Base-by-base conservation (phyloP, 2,329 filamentous ascomycete species). In the Ophiostoma sp. region DNA sequence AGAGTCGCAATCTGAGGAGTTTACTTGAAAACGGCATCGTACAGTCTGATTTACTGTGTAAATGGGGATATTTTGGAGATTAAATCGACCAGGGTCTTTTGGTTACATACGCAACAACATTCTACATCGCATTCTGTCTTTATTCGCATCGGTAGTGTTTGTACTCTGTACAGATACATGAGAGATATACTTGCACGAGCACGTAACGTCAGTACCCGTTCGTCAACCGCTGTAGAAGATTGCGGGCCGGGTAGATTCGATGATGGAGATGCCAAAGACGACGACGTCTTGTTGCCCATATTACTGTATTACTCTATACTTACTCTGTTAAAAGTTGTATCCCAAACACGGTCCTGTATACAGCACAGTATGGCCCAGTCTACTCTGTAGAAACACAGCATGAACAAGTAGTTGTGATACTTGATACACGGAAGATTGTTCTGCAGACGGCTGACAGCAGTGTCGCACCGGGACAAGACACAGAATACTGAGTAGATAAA, bases 371-470 rank as follows among this genome's bases (percentile, higher is more conserved):
- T 11, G 8, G 8, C 52, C 20, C 23, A 54, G 44, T 17, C 27
- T 31, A 31, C 27, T 31, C 44, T 15, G 1, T 23, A 62, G 1
- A 62, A 13, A 33, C 57, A 62, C 27, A 39, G 35, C 62, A 23
- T 39, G 33, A 65, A 65, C n/a, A 23, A 39, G 23, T 44, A 11
- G 20, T 13, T 6, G 67, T 64, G 13, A 41, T 35, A 69, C 68
- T 65, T 64, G 6, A 41, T 35, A 69, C 68, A 69, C 36, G 65
- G 41, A 67, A 36, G 4, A 67, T 65, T 65, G 62, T 65, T 64
- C 17, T 65, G 62, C 62, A 65, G 35, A 68, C 69, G 68, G 39
- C 39, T 70, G 71, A 66, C 69, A 69, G 69, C 71, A 72, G 62
- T 23, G 71, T 72, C 31, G 52, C 69, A 72, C 71, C 20, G 11